Evolutionary conservation across 31 red algal species (phyloP), one percentile per base, ranked within the genome.

Genomic region (Odonthalia washingtoniensis): DNA sequence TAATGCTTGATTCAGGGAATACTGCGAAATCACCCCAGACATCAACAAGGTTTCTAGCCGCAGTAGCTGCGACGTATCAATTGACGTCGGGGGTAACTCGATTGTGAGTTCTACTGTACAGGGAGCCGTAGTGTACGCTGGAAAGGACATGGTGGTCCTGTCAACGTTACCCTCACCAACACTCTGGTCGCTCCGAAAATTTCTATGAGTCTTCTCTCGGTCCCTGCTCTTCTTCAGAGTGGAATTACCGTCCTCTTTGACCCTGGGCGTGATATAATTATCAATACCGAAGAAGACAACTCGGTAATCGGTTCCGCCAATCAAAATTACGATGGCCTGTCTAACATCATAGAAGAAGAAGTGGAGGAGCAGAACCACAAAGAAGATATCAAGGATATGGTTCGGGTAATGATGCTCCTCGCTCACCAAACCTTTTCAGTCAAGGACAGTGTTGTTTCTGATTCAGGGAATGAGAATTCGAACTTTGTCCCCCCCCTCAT

Each of bases 281-380:
- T 80, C 43, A 40, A 80, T 40, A 80, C n/a, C 5, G 46, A 80
- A 40, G 76, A 62, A 30, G 9, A 0, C 45, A 80, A 80, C 46
- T 27, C 40, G 16, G 36, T 80, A 28, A 65, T 80, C 46, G 16
- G 76, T 6, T 61, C 39, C 62, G 46, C 0, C 5, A 61, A 65
- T 46, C 43, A 62, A 6, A 46, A 0, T 32, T 26, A 16, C 5
- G 40, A 80, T 80, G 0, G 46, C 18, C 45, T 80, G 40, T 80
- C 14, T 28, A 61, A 80, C 46, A 80, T 75, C 12, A 27, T 42
- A 61, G 76, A 80, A 61, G 12, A 16, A 14, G 12, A 21, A 24
- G 39, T 80, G 24, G 35, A 0, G 46, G 34, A 14, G 34, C 32
- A 32, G 9, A 32, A 30, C 34, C 4, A 64, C 0, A 64, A 62